These are phyloP conservation scores for Stygiomarasmius scandens DNA, from an alignment of 1,284 basidiomycete species.

Conservation along the genomic window DNA sequence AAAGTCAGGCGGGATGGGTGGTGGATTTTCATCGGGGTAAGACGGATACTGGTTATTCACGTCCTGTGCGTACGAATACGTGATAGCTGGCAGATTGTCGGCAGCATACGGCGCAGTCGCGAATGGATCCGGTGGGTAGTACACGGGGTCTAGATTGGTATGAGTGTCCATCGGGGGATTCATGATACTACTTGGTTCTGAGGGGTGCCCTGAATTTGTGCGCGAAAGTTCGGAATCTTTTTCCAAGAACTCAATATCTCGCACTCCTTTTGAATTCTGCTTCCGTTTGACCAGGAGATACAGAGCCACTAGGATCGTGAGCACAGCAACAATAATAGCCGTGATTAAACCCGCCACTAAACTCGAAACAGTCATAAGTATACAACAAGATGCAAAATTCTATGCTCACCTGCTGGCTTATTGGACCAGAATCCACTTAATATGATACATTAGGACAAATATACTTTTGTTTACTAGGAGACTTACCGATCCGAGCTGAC, in stretches of 20 bases:
- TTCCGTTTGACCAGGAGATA: slow-evolving; percentile 29
- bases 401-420: slow-evolving; percentile 34
- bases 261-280: slow-evolving; percentile 21
- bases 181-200: slow-evolving; percentile 26
- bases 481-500: background rate
- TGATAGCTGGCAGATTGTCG: slow-evolving; percentile 14
- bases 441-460: background rate
- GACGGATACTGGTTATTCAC: slow-evolving; percentile 17
- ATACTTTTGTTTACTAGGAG: background rate
- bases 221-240: slow-evolving; percentile 30
- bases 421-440: slow-evolving; percentile 47
- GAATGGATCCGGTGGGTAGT: slow-evolving; percentile 11
- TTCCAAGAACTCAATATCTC: slow-evolving; percentile 18
- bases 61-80: slow-evolving; percentile 17
- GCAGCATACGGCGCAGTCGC: slow-evolving; percentile 1
- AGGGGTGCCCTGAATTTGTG: slow-evolving; percentile 24
- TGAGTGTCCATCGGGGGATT: slow-evolving; percentile 26
- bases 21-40: slow-evolving; percentile 7
- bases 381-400: background rate
- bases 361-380: background rate
- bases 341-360: slow-evolving; percentile 51
- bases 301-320: slow-evolving; percentile 26
- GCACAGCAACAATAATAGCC: slow-evolving; percentile 33
- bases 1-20: background rate
- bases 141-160: slow-evolving; percentile 9